Base-by-base conservation (phyloP, 352 stramenopile species). In the Pseudoperonospora humuli region DNA sequence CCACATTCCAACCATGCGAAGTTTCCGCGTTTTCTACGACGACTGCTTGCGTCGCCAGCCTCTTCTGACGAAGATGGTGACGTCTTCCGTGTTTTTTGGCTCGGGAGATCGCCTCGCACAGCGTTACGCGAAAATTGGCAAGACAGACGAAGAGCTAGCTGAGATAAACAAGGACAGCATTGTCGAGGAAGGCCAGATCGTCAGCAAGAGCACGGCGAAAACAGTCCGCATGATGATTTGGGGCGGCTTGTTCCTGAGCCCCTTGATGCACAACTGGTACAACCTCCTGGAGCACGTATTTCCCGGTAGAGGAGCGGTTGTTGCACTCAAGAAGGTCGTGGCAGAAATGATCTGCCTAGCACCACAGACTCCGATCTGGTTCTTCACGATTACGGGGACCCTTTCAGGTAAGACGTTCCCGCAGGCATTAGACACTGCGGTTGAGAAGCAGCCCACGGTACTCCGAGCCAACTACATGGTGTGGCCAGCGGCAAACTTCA, bases 181-280 rank as follows among this genome's bases (percentile, higher is more conserved):
- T 19, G 43, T 57, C 21, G 3, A 3, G 3, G 31, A 46, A n/a
- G 52, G 61, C 31, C 33, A 35, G 11, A 33, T 47, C 32, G 57
- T 54, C 24, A 35, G 63, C n/a, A 40, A 50, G 2, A 51, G 67
- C 7, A 80, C 66, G n/a, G 37, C 42, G 8, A n/a, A n/a, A n/a
- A n/a, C n/a, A n/a, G n/a, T n/a, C n/a, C 62, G 70, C 42, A 72
- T 92, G 73, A 81, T 93, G 47, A 61, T 93, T 31, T 96, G 93
- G 61, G 86, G 86, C 20, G 77, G 93, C 1, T 39, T 93, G 26
- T 38, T 93, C 17, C 89, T 96, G 54, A 84, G 84, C 17, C 88
- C 86, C 7, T 47, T 70, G 36, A 89, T 87, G 48, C 86, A 97
- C 61, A 84, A 70, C 26, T 97, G 95, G 61, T 97, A 96, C 59